phyloP scores from a whole-genome alignment of 2,329 filamentous ascomycete species.

The Fusarium sterilihyphosum region DNA sequence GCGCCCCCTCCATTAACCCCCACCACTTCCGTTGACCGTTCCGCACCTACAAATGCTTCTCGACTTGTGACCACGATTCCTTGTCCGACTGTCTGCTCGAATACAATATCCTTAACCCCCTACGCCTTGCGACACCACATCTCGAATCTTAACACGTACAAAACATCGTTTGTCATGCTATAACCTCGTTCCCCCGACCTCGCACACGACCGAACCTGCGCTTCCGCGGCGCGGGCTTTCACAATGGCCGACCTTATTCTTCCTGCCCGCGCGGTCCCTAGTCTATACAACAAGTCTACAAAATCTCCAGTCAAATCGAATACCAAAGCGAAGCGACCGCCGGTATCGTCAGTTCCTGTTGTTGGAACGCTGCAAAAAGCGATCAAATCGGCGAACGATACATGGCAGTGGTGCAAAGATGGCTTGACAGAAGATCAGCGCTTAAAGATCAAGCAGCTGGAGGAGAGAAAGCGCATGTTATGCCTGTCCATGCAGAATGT shows the following conservation, averaged over 20 bases:
- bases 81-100: constrained; percentile 2
- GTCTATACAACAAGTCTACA: constrained; percentile 31
- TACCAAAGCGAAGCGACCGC: constrained; percentile 37
- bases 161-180: constrained; percentile 20
- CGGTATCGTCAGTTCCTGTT: constrained; percentile 28
- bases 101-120: constrained; percentile 1
- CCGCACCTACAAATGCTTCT: constrained; percentile 21
- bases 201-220: constrained; percentile 22
- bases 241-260: constrained; percentile 45
- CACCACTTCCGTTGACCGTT: constrained; percentile 22
- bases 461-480: constrained; percentile 71
- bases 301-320: constrained; percentile 36
- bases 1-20: constrained; percentile 24
- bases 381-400: constrained; percentile 53
- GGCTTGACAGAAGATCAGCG: constrained; percentile 63
- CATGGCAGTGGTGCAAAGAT: constrained; percentile 61
- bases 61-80: constrained; percentile 29
- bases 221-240: constrained; percentile 5
- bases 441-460: constrained; percentile 56
- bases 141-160: neutral
- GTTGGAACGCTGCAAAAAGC: constrained; percentile 45
- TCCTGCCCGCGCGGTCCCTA: constrained; percentile 35
- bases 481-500: constrained; percentile 73
- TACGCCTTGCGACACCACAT: neutral
- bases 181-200: constrained; percentile 4